phyloP scores from a whole-genome alignment of 2,329 filamentous ascomycete genomes.

The Paradendryphiella salina region DNA sequence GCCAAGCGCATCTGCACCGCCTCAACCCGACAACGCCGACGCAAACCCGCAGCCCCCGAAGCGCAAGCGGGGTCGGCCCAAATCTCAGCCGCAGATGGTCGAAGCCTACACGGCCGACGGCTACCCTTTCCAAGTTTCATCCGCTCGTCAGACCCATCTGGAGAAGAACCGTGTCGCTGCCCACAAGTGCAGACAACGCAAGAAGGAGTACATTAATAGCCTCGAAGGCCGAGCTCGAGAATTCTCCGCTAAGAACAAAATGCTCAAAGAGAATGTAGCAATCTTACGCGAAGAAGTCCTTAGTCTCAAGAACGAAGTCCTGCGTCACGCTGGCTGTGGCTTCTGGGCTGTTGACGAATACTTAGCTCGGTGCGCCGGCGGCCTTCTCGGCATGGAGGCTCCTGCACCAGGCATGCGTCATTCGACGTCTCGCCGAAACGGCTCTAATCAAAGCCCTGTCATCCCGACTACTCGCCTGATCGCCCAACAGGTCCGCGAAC shows the following conservation, averaged over 20 bases:
- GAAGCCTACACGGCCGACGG: conserved; percentile 40
- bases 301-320: conserved; percentile 44
- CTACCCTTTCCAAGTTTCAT: conserved; percentile 41
- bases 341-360: conserved; percentile 47
- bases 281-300: conserved; percentile 44
- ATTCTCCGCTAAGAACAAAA: conserved; percentile 42
- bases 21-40: conserved; percentile 16
- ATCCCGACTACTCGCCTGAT: conserved; percentile 7
- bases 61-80: conserved; percentile 45
- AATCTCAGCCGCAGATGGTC: conserved; percentile 39
- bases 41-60: conserved; percentile 37
- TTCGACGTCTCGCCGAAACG: conserved; percentile 5
- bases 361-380: conserved; percentile 42
- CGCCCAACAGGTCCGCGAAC: conserved; percentile 11
- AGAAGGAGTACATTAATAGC: conserved; percentile 60
- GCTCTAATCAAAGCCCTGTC: conserved; percentile 10
- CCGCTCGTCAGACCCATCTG: conserved; percentile 50
- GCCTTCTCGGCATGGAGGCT: conserved; percentile 37
- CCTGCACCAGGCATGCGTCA: conserved; percentile 7
- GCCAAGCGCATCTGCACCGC: conserved; percentile 9
- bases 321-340: conserved; percentile 44
- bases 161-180: conserved; percentile 74
- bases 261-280: conserved; percentile 40
- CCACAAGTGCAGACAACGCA: conserved; percentile 73
- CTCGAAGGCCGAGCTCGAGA: conserved; percentile 54